phyloP scores from a whole-genome alignment of 768 basidiomycete species.

The Tulasnella sp. region DNA sequence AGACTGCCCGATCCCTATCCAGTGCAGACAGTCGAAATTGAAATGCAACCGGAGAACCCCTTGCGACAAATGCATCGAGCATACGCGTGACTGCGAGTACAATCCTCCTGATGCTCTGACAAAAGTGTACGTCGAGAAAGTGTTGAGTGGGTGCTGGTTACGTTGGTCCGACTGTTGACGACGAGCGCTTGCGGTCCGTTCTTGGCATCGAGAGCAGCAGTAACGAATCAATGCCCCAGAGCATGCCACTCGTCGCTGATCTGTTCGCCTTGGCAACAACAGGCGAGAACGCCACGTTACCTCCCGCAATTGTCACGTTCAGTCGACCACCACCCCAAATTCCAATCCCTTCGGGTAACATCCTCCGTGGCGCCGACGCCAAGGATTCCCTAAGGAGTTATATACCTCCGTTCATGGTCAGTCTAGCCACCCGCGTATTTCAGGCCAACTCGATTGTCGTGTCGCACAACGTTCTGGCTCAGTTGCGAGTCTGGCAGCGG shows the following conservation, averaged over 20 bases:
- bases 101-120: too few relatives aligned
- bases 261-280: not conserved
- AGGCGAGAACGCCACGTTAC: not conserved
- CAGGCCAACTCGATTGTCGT: constrained; percentile 21
- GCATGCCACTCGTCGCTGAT: not conserved
- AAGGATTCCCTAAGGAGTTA: too few relatives aligned
- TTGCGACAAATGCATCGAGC: too few relatives aligned
- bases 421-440: constrained; percentile 9
- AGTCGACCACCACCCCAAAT: not conserved
- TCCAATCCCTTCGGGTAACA: not conserved
- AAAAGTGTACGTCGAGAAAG: too few relatives aligned
- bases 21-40: too few relatives aligned
- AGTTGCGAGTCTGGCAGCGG: not conserved
- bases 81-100: too few relatives aligned
- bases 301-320: not conserved
- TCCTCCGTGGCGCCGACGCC: too few relatives aligned
- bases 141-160: too few relatives aligned
- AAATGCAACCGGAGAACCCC: too few relatives aligned
- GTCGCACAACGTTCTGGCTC: not conserved
- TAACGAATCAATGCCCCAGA: not conserved
- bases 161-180: too few relatives aligned
- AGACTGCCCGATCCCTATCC: too few relatives aligned
- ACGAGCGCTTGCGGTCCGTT: too few relatives aligned
- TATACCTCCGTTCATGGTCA: not conserved
- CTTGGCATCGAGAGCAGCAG: not conserved